These are phyloP conservation scores for Pelargonium citronellum DNA, from an alignment of 441 rosid genomes.

Conservation along the genomic window DNA sequence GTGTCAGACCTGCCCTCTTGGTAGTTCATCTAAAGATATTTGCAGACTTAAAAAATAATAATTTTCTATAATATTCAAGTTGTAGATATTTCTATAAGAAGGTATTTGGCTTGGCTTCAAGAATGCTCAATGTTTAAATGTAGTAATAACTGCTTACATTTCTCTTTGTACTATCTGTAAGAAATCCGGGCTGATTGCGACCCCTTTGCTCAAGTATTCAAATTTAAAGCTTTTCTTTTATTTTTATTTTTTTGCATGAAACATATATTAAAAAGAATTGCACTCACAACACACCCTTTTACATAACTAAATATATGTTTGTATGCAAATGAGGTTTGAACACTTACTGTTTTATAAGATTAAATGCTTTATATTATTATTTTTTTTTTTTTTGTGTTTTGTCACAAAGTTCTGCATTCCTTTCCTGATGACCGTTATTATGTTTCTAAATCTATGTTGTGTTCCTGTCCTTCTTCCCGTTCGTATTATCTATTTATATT, in stretches of 20 bases:
- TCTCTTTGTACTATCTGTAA: background rate
- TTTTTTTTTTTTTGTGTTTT: too few relatives aligned
- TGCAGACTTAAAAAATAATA: background rate
- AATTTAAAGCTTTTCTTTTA: too few relatives aligned
- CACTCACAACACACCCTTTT: background rate
- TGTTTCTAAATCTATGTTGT: background rate
- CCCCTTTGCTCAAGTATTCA: background rate
- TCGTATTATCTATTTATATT: constrained; percentile 6
- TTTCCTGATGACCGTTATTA: background rate
- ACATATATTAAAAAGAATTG: too few relatives aligned
- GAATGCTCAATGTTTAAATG: background rate
- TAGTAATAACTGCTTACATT: background rate
- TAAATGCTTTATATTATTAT: too few relatives aligned
- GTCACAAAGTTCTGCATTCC: background rate
- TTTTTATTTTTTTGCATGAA: too few relatives aligned
- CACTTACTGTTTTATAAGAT: too few relatives aligned
- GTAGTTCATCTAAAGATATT: too few relatives aligned
- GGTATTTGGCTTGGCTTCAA: background rate
- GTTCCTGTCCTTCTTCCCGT: background rate
- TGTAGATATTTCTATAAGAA: background rate
- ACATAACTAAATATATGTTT: too few relatives aligned
- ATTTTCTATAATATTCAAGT: background rate
- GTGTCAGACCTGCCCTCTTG: too few relatives aligned
- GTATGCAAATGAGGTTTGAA: too few relatives aligned
- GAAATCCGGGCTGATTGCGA: background rate